Evolutionary conservation across 768 basidiomycete genomes (phyloP).

Genomic region (Baorangia bicolor): DNA sequence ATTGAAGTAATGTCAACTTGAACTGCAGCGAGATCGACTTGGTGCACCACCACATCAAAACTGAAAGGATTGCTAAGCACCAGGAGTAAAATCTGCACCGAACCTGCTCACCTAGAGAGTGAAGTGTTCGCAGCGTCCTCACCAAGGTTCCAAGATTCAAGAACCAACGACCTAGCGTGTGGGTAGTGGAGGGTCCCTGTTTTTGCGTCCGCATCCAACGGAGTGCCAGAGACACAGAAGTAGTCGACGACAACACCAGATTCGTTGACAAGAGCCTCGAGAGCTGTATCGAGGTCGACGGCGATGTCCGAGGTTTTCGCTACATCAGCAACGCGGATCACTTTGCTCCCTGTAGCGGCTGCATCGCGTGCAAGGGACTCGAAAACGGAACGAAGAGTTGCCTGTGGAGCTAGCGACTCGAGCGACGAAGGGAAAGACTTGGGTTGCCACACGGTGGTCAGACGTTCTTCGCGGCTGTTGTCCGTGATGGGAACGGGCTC

Average conservation of each 20-base stretch:
- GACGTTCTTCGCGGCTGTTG: conserved; percentile 27
- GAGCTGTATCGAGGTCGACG: conserved; percentile 12
- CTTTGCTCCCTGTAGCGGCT: conserved; percentile 18
- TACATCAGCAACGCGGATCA: conserved; percentile 27
- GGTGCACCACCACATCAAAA: conserved; percentile 24
- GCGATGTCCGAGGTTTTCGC: conserved; percentile 19
- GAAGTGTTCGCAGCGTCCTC: conserved; percentile 1
- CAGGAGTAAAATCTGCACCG: accelerated
- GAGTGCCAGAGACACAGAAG: conserved; percentile 15
- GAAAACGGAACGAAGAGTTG: conserved; percentile 17
- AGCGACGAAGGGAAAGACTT: conserved; percentile 27
- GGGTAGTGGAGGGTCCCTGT: conserved; percentile 10
- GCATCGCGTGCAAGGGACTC: conserved; percentile 18
- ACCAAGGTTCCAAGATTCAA: conserved; percentile 20
- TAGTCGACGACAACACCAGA: conserved; percentile 17
- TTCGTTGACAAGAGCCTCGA: conserved; percentile 19
- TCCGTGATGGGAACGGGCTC: conserved; percentile 28
- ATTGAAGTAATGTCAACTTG: conserved; percentile 22
- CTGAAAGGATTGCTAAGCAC: background rate
- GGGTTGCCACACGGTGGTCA: conserved; percentile 34
- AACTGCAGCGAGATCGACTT: conserved; percentile 21
- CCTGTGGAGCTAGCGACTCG: background rate
- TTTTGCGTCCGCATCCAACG: conserved; percentile 26
- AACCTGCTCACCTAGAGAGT: conserved; percentile 11
- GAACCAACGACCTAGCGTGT: conserved; percentile 15